Conservation (phyloP, 441 rosid genomes). For the Croton laevigatus region DNA sequence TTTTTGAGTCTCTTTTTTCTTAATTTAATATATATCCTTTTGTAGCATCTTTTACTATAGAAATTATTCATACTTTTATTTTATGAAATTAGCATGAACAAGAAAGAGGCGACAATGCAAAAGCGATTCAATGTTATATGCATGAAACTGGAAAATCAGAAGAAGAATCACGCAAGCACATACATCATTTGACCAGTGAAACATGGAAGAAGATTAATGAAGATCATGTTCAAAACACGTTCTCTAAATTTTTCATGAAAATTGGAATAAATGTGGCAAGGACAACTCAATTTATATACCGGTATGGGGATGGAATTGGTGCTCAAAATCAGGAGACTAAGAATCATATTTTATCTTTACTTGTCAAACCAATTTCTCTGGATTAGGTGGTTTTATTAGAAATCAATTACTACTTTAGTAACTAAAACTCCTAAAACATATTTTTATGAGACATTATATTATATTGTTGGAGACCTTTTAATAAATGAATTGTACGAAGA, state of each 20-base stretch:
- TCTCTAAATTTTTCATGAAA: background rate
- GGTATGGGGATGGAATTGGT: conserved; percentile 19
- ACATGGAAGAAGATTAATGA: conserved; percentile 16
- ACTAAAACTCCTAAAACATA: too few species aligned
- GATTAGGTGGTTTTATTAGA: too few species aligned
- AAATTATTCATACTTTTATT: background rate
- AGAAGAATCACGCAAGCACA: conserved; percentile 6
- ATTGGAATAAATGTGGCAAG: conserved; percentile 11
- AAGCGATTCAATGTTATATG: conserved; percentile 15
- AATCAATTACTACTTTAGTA: too few species aligned
- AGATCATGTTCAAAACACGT: background rate
- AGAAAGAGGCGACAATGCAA: conserved; percentile 13
- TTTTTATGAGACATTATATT: too few species aligned
- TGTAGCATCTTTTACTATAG: background rate
- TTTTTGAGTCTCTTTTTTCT: too few species aligned
- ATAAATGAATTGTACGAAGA: too few species aligned
- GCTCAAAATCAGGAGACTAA: conserved; percentile 9
- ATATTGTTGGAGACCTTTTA: too few species aligned
- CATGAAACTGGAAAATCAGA: background rate
- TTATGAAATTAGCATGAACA: background rate
- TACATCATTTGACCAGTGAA: background rate
- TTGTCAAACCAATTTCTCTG: conserved; percentile 14
- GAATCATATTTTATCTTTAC: background rate
- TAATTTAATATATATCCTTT: too few species aligned
- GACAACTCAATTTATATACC: conserved; percentile 6